Evolutionary conservation across 257 asterid genomes (phyloP), one percentile per base, ranked within the genome.

Genomic region (Penstemon newberryi): DNA sequence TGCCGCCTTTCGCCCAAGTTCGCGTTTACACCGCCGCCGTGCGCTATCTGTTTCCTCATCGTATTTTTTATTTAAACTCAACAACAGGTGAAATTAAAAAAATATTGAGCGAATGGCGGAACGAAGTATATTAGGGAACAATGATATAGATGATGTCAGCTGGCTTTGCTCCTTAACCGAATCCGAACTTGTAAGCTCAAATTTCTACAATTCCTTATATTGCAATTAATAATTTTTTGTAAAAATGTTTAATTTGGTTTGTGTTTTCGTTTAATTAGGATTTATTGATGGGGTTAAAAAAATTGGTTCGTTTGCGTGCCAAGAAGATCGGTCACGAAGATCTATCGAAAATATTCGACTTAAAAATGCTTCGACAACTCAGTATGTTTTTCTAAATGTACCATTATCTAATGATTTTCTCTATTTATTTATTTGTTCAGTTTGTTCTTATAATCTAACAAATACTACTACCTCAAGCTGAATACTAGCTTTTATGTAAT

Each of bases 111-210:
- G 46, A 43, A 56, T 56, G 66, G 52, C 49, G 52, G 66, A 38
- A 18, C 33, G 4, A 25, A 50, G 37, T 8, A 49, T 72, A 2
- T 40, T 78, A 41, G 82, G 82, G 4, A 70, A 76, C 42, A 86
- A 84, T 73, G 79, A 77, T 47, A 75, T 87, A n/a, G 90, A 87
- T 67, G 92, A 92, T 71, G 91, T 85, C 9, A 80, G 80, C 10
- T 89, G 96, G 96, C 87, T 87, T 13, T 92, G 96, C 77, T 92
- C 98, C 36, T 75, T 92, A 64, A 65, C 87, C 0, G 92, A 89
- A 5, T 71, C 96, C 40, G 91, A 92, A 78, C 85, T 92, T 37
- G 98, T 89, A 71, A 77, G 86, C 57, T 12, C 43, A 6, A 33
- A 65, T 73, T 44, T 8, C 8, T 38, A 25, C 33, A 25, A 25